Evolutionary conservation across 2,329 filamentous ascomycete species (phyloP), one percentile per base, ranked within the genome.

Genomic region (Penicillium frequentans): DNA sequence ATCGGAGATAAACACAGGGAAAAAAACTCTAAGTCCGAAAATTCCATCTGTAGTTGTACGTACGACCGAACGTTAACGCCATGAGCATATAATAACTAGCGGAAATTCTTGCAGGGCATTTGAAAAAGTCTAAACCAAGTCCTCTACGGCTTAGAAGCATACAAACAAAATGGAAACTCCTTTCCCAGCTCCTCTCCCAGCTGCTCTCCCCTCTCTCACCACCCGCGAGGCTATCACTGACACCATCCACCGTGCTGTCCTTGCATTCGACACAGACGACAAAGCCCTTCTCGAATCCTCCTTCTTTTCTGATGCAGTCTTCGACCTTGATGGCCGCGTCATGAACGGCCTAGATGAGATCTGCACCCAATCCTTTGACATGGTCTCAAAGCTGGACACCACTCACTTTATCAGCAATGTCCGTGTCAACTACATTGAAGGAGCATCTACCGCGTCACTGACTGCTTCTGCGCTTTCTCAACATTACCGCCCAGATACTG

Each of bases 141-240:
- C 16, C 8, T 37, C 1, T 8, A 37, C 2, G n/a, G 0, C 7
- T 37, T n/a, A 8, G 8, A 19, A 19, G n/a, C 8, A 9, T 10
- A 37, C 35, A 37, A 37, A 37, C 35, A 37, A 37, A 37, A 37
- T 37, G 35, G 35, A 37, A 19, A 19, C 35, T 3, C 7, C 35
- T 19, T 37, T 37, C 16, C 35, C 16, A 19, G 35, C 23, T 9
- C 29, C 49, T 42, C 35, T 44, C n/a, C 50, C 50, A 35, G 14
- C 50, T 10, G 44, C 37, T 21, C 50, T 52, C 9, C 58, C 60
- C 8, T 47, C 62, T 23, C 64, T 72, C 23, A 65, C 48, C 52
- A 58, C 46, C 44, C 64, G 70, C 21, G 71, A 74, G 21, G 70
- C 72, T 24, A 66, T 75, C 47, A 49, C 61, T n/a, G 73, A 75